Conservation (phyloP, 164 flowering plant genomes). For the Echeveria elegans region DNA sequence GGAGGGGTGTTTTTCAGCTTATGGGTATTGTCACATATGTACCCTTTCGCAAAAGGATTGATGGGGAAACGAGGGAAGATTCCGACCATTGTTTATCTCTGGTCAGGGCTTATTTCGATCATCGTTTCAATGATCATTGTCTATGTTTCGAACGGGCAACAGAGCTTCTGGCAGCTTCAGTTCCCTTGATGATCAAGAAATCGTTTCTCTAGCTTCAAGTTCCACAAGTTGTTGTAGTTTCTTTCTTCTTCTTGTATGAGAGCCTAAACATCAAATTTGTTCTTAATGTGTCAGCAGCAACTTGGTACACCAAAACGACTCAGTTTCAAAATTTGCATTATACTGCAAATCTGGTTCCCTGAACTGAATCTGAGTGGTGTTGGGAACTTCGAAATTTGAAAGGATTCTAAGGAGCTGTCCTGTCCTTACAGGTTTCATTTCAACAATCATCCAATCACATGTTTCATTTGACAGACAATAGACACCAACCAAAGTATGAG, state of each 20-base stretch:
- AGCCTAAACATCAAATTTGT: no score
- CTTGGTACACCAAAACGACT: no score
- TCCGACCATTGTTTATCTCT: constrained; percentile 80
- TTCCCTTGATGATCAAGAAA: constrained; percentile 30
- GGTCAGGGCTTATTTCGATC: constrained; percentile 83
- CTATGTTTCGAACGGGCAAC: constrained; percentile 44
- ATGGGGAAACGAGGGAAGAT: constrained; percentile 82
- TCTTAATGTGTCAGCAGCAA: no score
- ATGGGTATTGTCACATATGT: constrained; percentile 84
- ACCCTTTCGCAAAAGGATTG: constrained; percentile 87
- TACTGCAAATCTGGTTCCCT: no score
- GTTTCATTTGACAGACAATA: background rate
- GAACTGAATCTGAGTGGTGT: no score
- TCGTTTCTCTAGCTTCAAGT: background rate
- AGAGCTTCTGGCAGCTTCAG: constrained; percentile 28
- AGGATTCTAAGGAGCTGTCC: background rate
- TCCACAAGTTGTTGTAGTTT: background rate
- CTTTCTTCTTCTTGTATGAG: no score
- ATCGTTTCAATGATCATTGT: constrained; percentile 73
- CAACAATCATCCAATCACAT: background rate
- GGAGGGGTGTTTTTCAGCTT: constrained; percentile 96
- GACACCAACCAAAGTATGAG: background rate
- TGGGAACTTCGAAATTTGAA: background rate
- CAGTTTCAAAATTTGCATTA: no score
- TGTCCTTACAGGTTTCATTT: background rate